Conservation (phyloP, 352 stramenopile species). For the Albugo laibachii region DNA sequence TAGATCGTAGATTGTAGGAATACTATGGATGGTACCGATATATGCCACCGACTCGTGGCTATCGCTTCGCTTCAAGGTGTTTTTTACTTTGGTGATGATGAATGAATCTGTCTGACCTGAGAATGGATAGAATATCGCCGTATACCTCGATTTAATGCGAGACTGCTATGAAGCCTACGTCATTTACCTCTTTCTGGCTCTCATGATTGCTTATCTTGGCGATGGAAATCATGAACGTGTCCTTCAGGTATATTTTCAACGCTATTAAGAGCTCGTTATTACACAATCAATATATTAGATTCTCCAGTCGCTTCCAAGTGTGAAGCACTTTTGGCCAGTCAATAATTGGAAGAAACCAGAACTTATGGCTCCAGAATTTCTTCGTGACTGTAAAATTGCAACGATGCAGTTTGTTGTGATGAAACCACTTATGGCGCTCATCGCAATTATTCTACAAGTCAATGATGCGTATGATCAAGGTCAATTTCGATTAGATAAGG, state of each 20-base stretch:
- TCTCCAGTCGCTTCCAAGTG: constrained; percentile 29
- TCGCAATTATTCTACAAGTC: constrained; percentile 69
- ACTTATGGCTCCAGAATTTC: constrained; percentile 69
- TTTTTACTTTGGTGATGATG: not conserved
- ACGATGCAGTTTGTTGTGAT: constrained; percentile 93
- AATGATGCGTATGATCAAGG: constrained; percentile 70
- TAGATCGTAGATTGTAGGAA: constrained; percentile 82
- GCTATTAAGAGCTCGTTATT: constrained; percentile 12
- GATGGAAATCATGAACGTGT: constrained; percentile 80
- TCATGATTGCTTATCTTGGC: constrained; percentile 92
- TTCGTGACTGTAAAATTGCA: constrained; percentile 87
- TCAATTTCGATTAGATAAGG: constrained; percentile 60
- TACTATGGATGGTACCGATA: constrained; percentile 98
- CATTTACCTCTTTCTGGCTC: constrained; percentile 93
- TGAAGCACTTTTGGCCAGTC: constrained; percentile 64
- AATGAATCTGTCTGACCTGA: constrained; percentile 1
- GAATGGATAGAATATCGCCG: constrained; percentile 25
- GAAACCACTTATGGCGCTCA: constrained; percentile 81
- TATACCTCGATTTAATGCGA: constrained; percentile 87
- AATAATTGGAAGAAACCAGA: constrained; percentile 37
- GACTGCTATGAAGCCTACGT: constrained; percentile 98
- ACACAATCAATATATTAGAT: constrained; percentile 12
- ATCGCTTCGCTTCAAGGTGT: constrained; percentile 88
- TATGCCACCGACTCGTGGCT: constrained; percentile 95
- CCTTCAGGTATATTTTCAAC: constrained; percentile 15